Percentiles rank a stretch among this genome's conserved stretches.
These are phyloP conservation scores for Setaria viridis DNA, from an alignment of 202 grass and related monocot species.

Conservation along the genomic window DNA sequence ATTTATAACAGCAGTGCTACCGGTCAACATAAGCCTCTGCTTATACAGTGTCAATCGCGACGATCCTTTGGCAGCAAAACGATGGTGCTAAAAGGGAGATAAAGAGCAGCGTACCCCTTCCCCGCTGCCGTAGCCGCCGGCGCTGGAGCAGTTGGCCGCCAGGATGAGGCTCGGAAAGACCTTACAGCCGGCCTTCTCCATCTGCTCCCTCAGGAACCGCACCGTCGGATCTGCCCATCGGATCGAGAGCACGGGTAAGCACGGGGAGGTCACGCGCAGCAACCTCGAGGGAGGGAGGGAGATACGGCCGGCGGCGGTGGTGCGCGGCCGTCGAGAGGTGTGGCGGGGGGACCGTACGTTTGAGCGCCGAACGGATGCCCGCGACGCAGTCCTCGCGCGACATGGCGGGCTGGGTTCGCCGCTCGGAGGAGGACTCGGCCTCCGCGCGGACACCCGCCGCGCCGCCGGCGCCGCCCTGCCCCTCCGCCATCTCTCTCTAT, in stretches of 20 bases:
- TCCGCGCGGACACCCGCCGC: constrained; percentile 20
- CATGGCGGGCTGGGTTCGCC: constrained; percentile 8
- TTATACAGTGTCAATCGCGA: background rate
- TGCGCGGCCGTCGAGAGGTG: background rate
- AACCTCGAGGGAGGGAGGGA: background rate
- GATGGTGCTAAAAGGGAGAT: background rate
- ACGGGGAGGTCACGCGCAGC: background rate
- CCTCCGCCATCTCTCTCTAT: constrained; percentile 23
- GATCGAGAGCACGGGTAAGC: constrained; percentile 14
- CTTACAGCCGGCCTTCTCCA: constrained; percentile 75
- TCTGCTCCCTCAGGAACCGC: constrained; percentile 72
- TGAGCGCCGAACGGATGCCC: constrained; percentile 63
- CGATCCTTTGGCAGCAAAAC: background rate
- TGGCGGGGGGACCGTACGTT: constrained; percentile 30
- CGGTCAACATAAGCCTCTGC: background rate
- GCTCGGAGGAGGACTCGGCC: constrained; percentile 18
- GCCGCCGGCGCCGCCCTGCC: constrained; percentile 14
- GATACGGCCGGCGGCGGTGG: background rate
- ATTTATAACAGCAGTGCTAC: background rate
- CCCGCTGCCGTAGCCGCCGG: constrained; percentile 54
- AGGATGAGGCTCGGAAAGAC: constrained; percentile 59
- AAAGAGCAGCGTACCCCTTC: constrained; percentile 55
- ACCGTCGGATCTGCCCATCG: constrained; percentile 75
- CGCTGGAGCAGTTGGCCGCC: constrained; percentile 48
- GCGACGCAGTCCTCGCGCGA: constrained; percentile 58